Evolutionary conservation across 495 filamentous ascomycete genomes (phyloP).

Genomic region (Schizothecium vesticola): DNA sequence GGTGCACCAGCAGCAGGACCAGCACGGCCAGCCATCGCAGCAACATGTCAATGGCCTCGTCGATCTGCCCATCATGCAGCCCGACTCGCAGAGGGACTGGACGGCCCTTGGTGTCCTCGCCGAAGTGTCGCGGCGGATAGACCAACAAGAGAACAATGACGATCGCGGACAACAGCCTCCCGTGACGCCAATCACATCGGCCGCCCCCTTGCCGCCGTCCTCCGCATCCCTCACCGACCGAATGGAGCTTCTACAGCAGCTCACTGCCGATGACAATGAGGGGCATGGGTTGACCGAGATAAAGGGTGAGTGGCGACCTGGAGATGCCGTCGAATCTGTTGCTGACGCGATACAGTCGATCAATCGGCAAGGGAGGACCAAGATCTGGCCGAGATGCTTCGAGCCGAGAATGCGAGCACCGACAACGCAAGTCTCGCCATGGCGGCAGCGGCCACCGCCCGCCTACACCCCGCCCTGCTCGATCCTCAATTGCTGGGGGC

Average conservation of each 20-base stretch:
- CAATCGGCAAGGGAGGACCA: constrained; percentile 8
- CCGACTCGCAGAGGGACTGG: constrained; percentile 41
- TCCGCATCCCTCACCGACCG: constrained; percentile 22
- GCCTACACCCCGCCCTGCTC: constrained; percentile 41
- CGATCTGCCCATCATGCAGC: constrained; percentile 29
- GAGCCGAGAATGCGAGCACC: constrained; percentile 20
- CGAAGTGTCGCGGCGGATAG: constrained; percentile 72
- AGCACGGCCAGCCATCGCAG: constrained; percentile 19
- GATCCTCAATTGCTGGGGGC: constrained; percentile 44
- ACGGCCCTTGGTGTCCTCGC: constrained; percentile 74
- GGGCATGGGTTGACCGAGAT: constrained; percentile 27
- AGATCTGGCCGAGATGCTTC: constrained; percentile 34
- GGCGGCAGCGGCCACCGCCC: constrained; percentile 46
- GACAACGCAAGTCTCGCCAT: constrained; percentile 37
- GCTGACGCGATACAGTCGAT: background rate
- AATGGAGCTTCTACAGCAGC: constrained; percentile 48
- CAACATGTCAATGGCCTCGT: constrained; percentile 34
- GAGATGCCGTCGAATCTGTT: background rate
- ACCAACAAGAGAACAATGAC: constrained; percentile 47
- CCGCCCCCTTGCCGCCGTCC: background rate
- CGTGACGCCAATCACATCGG: background rate
- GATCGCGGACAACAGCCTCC: constrained; percentile 25
- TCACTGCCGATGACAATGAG: constrained; percentile 38
- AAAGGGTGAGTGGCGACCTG: constrained; percentile 26
- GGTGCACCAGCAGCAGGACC: constrained; percentile 22